Base-by-base conservation (phyloP, 345 rosid species). In the Pugionium dolabratum region DNA sequence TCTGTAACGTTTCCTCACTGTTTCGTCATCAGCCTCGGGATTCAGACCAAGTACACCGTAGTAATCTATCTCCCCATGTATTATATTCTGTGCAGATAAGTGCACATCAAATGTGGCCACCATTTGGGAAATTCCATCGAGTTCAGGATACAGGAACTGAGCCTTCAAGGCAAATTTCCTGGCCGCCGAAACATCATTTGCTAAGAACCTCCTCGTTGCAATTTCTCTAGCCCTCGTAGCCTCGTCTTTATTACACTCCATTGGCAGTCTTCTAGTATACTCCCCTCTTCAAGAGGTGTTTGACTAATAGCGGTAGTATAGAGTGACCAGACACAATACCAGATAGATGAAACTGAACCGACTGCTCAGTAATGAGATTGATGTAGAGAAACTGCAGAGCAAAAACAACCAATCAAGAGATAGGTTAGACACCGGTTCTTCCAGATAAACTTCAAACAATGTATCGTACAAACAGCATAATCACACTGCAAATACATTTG, bases 101-200 rank as follows among this genome's bases (percentile, higher is more conserved):
- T 82, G 76, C 7, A 86, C 75, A 60, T 81, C 80, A 8, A 86
- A 73, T 9, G 89, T 78, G 2, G 80, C 69, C 56, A 86, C 47
- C 85, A 86, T 76, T n/a, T 86, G 85, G 0, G 75, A 51, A 7
- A 85, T 64, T 18, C 87, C 86, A n/a, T 81, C 86, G 4, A 84
- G 84, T 1, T 62, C 76, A 5, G 92, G 92, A 64, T 72, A 75
- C 77, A 86, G 56, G 30, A 68, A 79, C 51, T 80, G 88, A 56
- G 93, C 90, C 60, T 84, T 86, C 76, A 81, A 4, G 1, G 87
- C 86, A 65, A 83, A 84, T 58, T 78, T 86, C 72, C 75, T 83
- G 0, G 93, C 93, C 39, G 80, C 90, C 0, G 33, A 5, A 28
- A 72, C 5, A 67, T 86, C 91, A 56, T 79, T 79, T 1, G 74